Evolutionary conservation across 768 basidiomycete species (phyloP), one percentile per base, ranked within the genome.

Genomic region (Phaeotremella fagi): DNA sequence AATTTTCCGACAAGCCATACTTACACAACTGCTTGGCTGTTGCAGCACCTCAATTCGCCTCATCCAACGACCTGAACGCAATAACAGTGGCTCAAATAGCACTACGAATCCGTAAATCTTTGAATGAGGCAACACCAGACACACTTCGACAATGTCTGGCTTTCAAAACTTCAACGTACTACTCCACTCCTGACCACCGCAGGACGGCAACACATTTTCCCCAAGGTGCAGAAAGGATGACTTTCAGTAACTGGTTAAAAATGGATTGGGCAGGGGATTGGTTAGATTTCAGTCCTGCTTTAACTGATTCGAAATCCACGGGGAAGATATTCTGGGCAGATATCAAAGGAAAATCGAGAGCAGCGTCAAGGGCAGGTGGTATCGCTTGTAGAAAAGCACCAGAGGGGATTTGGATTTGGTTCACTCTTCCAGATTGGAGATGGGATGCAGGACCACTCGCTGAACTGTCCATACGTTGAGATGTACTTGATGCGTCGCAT

Each of bases 321-420:
- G 46, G 26, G 11, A 18, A 27, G 18, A 35, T 49, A 5, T 20
- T 49, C 14, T 49, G 48, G 48, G 20, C 48, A 4, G 23, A 37
- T 37, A 26, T 49, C 18, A 24, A 35, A 4, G 29, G 27, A n/a
- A 24, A 20, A 38, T 22, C 48, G 7, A 35, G 36, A 16, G 14
- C 29, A 12, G 48, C 29, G 11, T 23, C 29, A 3, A 35, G 48
- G 27, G 20, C 48, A 3, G 48, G 24, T 3, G 48, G 48, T 5
- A 23, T 49, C 18, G 48, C 25, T 6, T 7, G 5, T 20, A 49
- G 33, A 22, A 35, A 23, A 16, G 48, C 35, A 36, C 4, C 18
- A 20, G 4, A 36, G 35, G 48, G 48, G 25, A 20, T 49, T 15
- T 49, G 48, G 48, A 49, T 49, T 23, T 49, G 48, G 48, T 49